Evolutionary conservation across 2,329 filamentous ascomycete genomes (phyloP), one percentile per base, ranked within the genome.

Genomic region (Colletotrichum sp.): DNA sequence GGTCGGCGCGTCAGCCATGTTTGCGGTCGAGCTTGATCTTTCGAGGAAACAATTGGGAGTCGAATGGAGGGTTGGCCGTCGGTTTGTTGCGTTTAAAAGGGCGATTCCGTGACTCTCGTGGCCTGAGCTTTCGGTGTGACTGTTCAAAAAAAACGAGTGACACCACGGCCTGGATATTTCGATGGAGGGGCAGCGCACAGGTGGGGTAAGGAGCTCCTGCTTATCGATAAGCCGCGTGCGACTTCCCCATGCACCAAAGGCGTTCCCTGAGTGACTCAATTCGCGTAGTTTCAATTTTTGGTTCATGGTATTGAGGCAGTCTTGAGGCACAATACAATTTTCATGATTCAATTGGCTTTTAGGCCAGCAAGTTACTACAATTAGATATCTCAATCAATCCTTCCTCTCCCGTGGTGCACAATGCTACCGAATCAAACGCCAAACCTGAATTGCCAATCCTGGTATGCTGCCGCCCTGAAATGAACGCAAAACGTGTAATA

Each of bases 1-100:
- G 73, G 79, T 79, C 55, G 83, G 82, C 55, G 82, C 77, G 78
- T 84, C 83, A 79, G 83, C 84, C 83, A 85, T 84, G 77, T n/a
- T 80, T 70, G 49, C 36, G n/a, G 57, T 70, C 49, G 18, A 16
- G 21, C 52, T 63, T 30, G 16, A 34, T 59, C 8, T 52, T 21
- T 67, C 6, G 9, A 18, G 15, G n/a, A n/a, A 52, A 24, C 49
- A 55, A 24, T 67, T 55, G 34, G 13, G 52, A n/a, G 13, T 32
- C 15, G 36, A 62, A 21, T 28, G 26, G 39, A 52, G 52, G 24
- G 26, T 55, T 57, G 55, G 10, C 9, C 36, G 64, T 21, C 28
- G 10, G 8, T 10, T 24, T 13, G 21, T 30, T 39, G 34, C 15
- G 21, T 21, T 55, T 49, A 8, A 36, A 55, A 26, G 26, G 52